Evolutionary conservation across 176 grass and related monocot genomes (phyloP), one percentile per base, ranked within the genome.

Genomic region (Musa troglodytarum): DNA sequence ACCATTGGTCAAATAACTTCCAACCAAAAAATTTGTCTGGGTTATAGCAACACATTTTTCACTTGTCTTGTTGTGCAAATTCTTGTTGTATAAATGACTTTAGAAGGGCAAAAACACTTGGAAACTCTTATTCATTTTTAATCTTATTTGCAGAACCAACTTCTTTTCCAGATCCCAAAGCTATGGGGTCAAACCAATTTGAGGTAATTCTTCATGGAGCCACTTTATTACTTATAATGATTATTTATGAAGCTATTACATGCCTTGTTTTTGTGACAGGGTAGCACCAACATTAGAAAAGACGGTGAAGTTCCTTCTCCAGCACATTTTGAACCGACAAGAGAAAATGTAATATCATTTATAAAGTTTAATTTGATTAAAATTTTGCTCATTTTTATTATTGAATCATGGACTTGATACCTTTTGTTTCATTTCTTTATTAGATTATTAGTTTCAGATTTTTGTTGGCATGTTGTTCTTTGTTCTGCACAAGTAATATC

Each of bases 311-410:
- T 76, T 77, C 64, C 81, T 76, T 85, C 89, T 73, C 28, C 81
- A 21, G 56, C 70, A 0, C 64, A 71, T 1, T 55, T 77, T 66
- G 68, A 75, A 81, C 61, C 77, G 62, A 81, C 49, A 79, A 91
- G 80, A 79, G 82, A 77, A 85, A 99, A 93, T 91, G 95, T 99
- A 99, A 91, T 80, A 78, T 49, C 19, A 49, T 61, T 71, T 74
- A 53, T 24, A 43, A 13, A 54, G 34, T 43, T 19, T 50, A 11
- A 65, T 3, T 65, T 24, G 9, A 24, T 65, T 65, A 23, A 23
- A 65, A 24, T 24, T 24, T 21, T 23, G 10, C 11, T 3, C 1
- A 11, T 65, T 24, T 65, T 65, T 2, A 28, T 65, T 11, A 5
- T 24, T 17, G 2, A 12, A 20, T n/a, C n/a, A 50, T 68, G 14